These are phyloP conservation scores for Breynia disticha DNA, from an alignment of 441 rosid genomes.

Conservation along the genomic window DNA sequence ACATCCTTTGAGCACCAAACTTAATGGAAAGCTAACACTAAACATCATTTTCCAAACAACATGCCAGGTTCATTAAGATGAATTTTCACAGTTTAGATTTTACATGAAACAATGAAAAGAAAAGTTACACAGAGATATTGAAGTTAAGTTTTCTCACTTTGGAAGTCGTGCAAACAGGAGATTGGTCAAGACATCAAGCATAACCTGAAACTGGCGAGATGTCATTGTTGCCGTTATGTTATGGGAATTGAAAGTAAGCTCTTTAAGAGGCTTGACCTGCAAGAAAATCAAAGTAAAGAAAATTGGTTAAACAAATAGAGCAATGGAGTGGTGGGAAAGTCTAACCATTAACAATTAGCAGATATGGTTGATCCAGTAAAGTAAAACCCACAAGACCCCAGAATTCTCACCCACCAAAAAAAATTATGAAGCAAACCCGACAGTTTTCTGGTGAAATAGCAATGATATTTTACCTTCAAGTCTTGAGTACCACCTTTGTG, in stretches of 20 bases:
- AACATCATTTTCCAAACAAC: too few relatives aligned
- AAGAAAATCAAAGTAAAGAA: conserved; percentile 15
- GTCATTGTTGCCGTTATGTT: conserved; percentile 97
- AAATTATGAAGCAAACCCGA: too few relatives aligned
- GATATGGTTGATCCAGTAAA: neutral
- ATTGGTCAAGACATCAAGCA: conserved; percentile 94
- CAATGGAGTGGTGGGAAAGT: neutral
- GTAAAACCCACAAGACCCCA: neutral
- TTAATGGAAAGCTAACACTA: too few relatives aligned
- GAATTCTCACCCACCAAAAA: neutral
- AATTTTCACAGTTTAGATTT: too few relatives aligned
- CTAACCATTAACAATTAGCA: too few relatives aligned
- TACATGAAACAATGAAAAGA: neutral
- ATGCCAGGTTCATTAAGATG: too few relatives aligned
- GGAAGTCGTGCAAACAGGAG: conserved; percentile 98
- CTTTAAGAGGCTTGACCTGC: conserved; percentile 98
- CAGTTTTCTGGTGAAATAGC: conserved; percentile 1
- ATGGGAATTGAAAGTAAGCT: conserved; percentile 79
- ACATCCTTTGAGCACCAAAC: too few relatives aligned
- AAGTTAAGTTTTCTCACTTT: conserved; percentile 50
- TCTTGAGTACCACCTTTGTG: conserved; percentile 97
- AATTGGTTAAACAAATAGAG: neutral
- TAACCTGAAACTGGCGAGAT: conserved; percentile 96
- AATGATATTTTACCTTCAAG: conserved; percentile 55
- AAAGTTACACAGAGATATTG: conserved; percentile 9